Conservation (phyloP, 768 basidiomycete species). For the Trametes cingulata region DNA sequence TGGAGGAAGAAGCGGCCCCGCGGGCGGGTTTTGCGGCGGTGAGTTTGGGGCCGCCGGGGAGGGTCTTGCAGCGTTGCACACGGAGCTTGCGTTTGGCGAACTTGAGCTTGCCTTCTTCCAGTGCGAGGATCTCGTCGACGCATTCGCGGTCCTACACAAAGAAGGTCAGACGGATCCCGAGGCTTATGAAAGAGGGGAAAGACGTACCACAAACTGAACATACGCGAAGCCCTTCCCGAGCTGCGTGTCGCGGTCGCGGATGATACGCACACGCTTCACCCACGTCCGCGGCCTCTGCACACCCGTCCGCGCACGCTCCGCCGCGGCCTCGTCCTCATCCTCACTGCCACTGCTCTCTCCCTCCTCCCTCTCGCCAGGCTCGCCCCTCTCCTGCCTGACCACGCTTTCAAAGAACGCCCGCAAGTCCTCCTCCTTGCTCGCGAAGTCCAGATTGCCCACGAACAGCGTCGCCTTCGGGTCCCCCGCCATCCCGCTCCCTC, state of each 20-base stretch:
- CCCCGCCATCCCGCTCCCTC: slow-evolving; percentile 31
- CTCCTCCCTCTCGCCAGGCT: slow-evolving; percentile 39
- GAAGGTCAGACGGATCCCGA: not conserved
- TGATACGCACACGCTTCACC: slow-evolving; percentile 85
- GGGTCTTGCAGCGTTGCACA: slow-evolving; percentile 87
- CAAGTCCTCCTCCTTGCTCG: slow-evolving; percentile 86
- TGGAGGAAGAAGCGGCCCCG: slow-evolving; percentile 24
- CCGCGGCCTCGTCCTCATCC: slow-evolving; percentile 31
- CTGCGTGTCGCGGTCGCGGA: slow-evolving; percentile 88
- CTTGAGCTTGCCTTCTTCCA: slow-evolving; percentile 76
- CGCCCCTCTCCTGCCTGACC: slow-evolving; percentile 69
- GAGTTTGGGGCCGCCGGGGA: slow-evolving; percentile 42
- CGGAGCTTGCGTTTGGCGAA: slow-evolving; percentile 93
- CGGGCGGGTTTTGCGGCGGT: slow-evolving; percentile 28
- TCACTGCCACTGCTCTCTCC: slow-evolving; percentile 32
- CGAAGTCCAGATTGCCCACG: slow-evolving; percentile 92
- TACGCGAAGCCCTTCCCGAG: slow-evolving; percentile 96
- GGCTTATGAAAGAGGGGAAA: not conserved
- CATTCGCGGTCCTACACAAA: slow-evolving; percentile 75
- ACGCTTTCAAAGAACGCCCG: slow-evolving; percentile 83
- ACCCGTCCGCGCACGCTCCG: slow-evolving; percentile 26
- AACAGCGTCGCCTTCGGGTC: slow-evolving; percentile 87
- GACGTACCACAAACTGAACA: slow-evolving; percentile 78
- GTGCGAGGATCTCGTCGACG: slow-evolving; percentile 88
- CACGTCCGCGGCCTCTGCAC: slow-evolving; percentile 47